These are phyloP conservation scores for Hemileccinum impolitum DNA, from an alignment of 768 basidiomycete species.

Conservation along the genomic window DNA sequence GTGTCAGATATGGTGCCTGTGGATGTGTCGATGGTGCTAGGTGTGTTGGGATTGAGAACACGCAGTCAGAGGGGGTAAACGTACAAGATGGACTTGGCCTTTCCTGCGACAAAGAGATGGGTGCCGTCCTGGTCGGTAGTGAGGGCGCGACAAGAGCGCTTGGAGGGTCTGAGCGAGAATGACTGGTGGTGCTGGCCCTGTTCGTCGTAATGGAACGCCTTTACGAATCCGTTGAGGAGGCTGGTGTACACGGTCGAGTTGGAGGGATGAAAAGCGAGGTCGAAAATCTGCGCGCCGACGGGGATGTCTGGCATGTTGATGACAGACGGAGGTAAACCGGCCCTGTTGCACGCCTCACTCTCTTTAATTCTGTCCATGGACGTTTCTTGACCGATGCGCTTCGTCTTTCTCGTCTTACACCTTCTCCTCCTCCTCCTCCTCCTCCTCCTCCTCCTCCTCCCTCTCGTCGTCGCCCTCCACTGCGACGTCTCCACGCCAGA, in stretches of 20 bases:
- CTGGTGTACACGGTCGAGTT: constrained; percentile 68
- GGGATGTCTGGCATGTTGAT: constrained; percentile 49
- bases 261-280: constrained; percentile 82
- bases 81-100: constrained; percentile 75
- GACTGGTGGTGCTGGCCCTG: constrained; percentile 52
- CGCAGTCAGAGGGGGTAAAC: constrained; percentile 28
- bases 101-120: constrained; percentile 75
- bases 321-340: too few relatives aligned
- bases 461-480: constrained; percentile 31
- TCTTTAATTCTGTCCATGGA: constrained; percentile 26
- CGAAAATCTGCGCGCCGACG: constrained; percentile 80
- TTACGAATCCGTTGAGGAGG: constrained; percentile 79
- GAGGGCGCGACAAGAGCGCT: constrained; percentile 79
- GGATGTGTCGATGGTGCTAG: constrained; percentile 64
- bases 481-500: constrained; percentile 21
- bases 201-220: constrained; percentile 77
- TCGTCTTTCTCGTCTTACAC: constrained; percentile 21
- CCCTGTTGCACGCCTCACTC: neutral
- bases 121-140: constrained; percentile 64
- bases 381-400: constrained; percentile 35
- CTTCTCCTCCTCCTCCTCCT: constrained; percentile 17
- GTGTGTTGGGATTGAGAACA: constrained; percentile 13
- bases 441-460: constrained; percentile 29
- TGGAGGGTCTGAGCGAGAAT: constrained; percentile 72
- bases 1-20: constrained; percentile 52